These are phyloP conservation scores for Furcasterigmium sp. DNA, from an alignment of 2,329 filamentous ascomycete species.

Conservation along the genomic window DNA sequence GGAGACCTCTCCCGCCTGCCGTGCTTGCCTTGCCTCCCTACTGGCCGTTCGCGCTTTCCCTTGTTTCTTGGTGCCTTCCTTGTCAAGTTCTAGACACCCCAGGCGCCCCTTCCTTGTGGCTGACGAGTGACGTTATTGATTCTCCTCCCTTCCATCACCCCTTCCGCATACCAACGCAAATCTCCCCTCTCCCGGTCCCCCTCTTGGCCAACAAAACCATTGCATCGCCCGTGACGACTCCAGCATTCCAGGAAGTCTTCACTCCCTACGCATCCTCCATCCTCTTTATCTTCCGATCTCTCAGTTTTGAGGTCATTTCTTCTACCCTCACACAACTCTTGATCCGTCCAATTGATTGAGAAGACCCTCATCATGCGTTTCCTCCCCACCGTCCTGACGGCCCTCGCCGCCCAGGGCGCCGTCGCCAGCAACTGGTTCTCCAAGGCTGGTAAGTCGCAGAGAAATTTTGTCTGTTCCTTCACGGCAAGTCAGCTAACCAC, in stretches of 20 bases:
- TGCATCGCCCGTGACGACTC: conserved; percentile 7
- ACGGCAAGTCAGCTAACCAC: conserved; percentile 8
- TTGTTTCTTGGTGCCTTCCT: background rate
- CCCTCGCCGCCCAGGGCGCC: conserved; percentile 65
- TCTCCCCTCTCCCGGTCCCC: background rate
- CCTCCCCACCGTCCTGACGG: conserved; percentile 62
- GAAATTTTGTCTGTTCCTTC: background rate
- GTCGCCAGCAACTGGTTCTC: conserved; percentile 79
- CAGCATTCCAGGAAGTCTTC: conserved; percentile 3
- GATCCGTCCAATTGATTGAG: conserved; percentile 8
- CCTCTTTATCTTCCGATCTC: conserved; percentile 13
- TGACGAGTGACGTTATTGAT: conserved; percentile 14
- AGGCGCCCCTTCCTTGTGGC: background rate
- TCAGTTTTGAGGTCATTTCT: conserved; percentile 9
- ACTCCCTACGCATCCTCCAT: conserved; percentile 6
- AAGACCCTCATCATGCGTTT: conserved; percentile 65
- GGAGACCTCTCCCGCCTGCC: background rate
- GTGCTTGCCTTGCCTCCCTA: background rate
- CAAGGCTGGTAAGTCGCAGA: conserved; percentile 61
- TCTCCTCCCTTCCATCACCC: conserved; percentile 5
- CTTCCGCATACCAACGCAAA: background rate
- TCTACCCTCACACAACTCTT: conserved; percentile 4
- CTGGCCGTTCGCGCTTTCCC: background rate
- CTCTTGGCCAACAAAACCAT: conserved; percentile 10
- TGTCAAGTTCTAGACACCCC: background rate